Evolutionary conservation across 768 basidiomycete genomes (phyloP).

Genomic region (Wakefieldia striispora): DNA sequence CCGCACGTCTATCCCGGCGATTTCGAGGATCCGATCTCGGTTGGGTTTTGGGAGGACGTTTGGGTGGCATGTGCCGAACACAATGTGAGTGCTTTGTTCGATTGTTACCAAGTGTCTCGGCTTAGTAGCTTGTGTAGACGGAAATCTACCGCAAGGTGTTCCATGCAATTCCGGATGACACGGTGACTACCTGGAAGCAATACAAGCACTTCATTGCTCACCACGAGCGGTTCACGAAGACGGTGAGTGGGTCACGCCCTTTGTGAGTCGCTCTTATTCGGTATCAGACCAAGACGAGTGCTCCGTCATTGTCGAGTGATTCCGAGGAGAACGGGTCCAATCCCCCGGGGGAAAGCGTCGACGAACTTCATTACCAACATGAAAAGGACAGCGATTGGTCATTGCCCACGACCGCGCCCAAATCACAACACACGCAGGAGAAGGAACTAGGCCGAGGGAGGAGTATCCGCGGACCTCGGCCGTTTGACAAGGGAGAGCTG

Average conservation of each 20-base stretch:
- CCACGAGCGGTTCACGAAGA: conserved; percentile 72
- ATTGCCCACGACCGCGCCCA: conserved; percentile 11
- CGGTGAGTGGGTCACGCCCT: conserved; percentile 40
- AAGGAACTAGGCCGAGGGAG: conserved; percentile 38
- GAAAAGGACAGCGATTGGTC: conserved; percentile 20
- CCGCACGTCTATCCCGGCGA: conserved; percentile 72
- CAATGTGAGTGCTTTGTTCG: conserved; percentile 58
- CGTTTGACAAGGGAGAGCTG: conserved; percentile 79
- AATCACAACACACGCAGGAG: conserved; percentile 31
- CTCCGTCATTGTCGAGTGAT: conserved; percentile 49
- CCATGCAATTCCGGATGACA: conserved; percentile 89
- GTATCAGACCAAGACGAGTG: conserved; percentile 42
- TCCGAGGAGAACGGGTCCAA: conserved; percentile 41
- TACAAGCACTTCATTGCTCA: conserved; percentile 82
- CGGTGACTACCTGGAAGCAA: conserved; percentile 92
- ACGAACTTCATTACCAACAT: conserved; percentile 19
- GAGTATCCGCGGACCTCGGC: conserved; percentile 52
- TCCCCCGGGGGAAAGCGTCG: conserved; percentile 13
- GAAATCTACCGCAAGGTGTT: conserved; percentile 96
- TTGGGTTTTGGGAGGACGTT: conserved; percentile 84
- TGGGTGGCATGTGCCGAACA: conserved; percentile 88
- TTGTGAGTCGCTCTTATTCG: conserved; percentile 3
- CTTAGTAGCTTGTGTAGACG: conserved; percentile 53
- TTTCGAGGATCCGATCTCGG: conserved; percentile 87
- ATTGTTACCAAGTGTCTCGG: background rate